These are phyloP conservation scores for Clavariopsis aquatica DNA, from an alignment of 495 filamentous ascomycete genomes.

Conservation along the genomic window DNA sequence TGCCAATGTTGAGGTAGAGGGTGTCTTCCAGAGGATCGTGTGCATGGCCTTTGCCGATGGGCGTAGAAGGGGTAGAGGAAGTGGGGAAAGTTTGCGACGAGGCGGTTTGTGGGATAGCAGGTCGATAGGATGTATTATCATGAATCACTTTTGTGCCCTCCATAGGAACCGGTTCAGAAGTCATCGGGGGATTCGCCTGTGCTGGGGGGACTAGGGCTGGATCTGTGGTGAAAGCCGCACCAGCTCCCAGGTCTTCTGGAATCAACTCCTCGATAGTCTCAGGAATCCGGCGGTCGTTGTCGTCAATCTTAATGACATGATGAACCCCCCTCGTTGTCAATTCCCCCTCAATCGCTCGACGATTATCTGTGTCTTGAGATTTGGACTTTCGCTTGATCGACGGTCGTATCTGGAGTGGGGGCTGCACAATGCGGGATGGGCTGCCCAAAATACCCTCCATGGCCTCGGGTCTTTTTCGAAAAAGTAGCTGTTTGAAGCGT, in stretches of 20 bases:
- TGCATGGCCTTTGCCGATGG: slow-evolving; percentile 61
- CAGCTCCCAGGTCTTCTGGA: not conserved
- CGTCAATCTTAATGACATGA: slow-evolving; percentile 39
- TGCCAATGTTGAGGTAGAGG: slow-evolving; percentile 73
- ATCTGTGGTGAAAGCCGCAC: not conserved
- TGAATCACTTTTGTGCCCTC: slow-evolving; percentile 25
- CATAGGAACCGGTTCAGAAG: not conserved
- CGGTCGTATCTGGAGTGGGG: slow-evolving; percentile 58
- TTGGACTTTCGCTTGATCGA: slow-evolving; percentile 46
- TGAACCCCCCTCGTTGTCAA: slow-evolving; percentile 57
- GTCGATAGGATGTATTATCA: slow-evolving; percentile 16
- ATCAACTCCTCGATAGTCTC: slow-evolving; percentile 34
- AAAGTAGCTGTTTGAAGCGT: slow-evolving; percentile 71
- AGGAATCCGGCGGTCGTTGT: slow-evolving; percentile 37
- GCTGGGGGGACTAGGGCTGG: not conserved
- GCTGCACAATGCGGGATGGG: slow-evolving; percentile 58
- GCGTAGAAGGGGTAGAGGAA: slow-evolving; percentile 16
- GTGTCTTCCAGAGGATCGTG: slow-evolving; percentile 64
- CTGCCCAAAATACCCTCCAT: slow-evolving; percentile 61
- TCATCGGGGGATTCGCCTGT: not conserved
- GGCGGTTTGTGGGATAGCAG: slow-evolving; percentile 26
- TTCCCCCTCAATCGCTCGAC: slow-evolving; percentile 51
- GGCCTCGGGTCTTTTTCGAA: slow-evolving; percentile 48
- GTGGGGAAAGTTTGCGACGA: slow-evolving; percentile 38
- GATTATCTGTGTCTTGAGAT: slow-evolving; percentile 56